Base-by-base conservation (phyloP, 345 rosid genomes). In the Mercurialis annua region DNA sequence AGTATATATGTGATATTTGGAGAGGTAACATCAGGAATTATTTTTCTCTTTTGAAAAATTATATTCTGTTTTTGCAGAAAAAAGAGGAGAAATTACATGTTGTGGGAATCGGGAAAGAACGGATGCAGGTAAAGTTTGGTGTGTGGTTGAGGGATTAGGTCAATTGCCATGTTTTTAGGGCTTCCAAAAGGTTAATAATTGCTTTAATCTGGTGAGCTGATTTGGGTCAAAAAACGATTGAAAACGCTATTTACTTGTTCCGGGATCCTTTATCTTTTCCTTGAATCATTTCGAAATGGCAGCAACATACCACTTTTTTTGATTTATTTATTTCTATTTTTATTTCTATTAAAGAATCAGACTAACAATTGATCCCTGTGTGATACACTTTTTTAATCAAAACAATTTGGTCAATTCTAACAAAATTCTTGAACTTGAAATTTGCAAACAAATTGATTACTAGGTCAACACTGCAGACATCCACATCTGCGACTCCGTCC, bases 51-150 rank as follows among this genome's bases (percentile, higher is more conserved):
- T 40, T 9, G n/a, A n/a, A 20, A 18, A 27, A 59, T 48, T 18
- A 36, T 33, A 60, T 62, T 9, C 54, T 26, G 36, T 50, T 23
- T 26, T 56, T 48, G 38, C 64, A 66, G 40, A 47, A 65, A n/a
- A 63, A 77, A 48, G 66, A 53, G 58, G 75, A 76, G 69, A 71
- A 64, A 29, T 52, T 65, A 21, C 26, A 42, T 58, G 76, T 27
- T 47, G 73, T 71, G 80, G 80, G 77, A 74, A 75, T 57, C 52
- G 70, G 23, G 60, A 52, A 69, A 62, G 61, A 74, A 57, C 69
- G 57, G 57, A 65, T 74, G 58, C 74, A 61, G 70, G 70, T 70
- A 57, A 73, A 67, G 64, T 64, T 73, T 67, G 69, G 71, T 34
- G 51, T 54, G 71, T 64, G 56, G 64, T 64, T 10, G 21, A 24